Evolutionary conservation across 2,329 filamentous ascomycete genomes (phyloP).

Genomic region (Penicillium corylophilum): DNA sequence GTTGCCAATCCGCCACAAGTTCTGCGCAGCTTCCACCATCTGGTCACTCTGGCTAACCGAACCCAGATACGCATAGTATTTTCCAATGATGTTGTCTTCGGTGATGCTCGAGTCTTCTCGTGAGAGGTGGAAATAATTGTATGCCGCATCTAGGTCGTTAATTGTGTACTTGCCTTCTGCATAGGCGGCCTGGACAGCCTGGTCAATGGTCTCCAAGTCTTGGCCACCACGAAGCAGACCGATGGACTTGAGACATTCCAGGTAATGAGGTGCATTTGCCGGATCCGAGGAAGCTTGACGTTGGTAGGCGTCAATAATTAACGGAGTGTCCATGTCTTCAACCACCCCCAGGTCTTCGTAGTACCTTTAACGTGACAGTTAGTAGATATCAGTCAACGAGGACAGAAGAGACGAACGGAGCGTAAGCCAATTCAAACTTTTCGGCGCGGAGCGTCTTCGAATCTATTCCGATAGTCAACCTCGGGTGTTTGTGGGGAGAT

Average conservation of each 20-base stretch:
- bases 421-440: slow-evolving; percentile 32
- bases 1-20: slow-evolving; percentile 60
- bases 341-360: slow-evolving; percentile 64
- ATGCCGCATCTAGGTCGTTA: slow-evolving; percentile 58
- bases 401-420: slow-evolving; percentile 30
- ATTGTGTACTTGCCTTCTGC: slow-evolving; percentile 59
- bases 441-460: slow-evolving; percentile 26
- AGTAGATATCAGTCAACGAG: background rate
- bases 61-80: slow-evolving; percentile 59
- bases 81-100: slow-evolving; percentile 62
- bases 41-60: slow-evolving; percentile 53
- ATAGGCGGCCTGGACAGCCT: slow-evolving; percentile 57
- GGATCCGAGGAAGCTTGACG: slow-evolving; percentile 59
- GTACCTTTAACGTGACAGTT: slow-evolving; percentile 35
- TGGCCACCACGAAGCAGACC: slow-evolving; percentile 49
- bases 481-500: background rate
- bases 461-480: slow-evolving; percentile 27
- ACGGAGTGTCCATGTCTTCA: slow-evolving; percentile 60
- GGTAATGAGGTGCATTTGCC: slow-evolving; percentile 57
- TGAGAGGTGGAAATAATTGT: slow-evolving; percentile 58
- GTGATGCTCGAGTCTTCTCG: slow-evolving; percentile 45
- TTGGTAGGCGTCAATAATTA: slow-evolving; percentile 63
- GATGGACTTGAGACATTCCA: slow-evolving; percentile 64
- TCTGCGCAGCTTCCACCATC: slow-evolving; percentile 52
- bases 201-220: slow-evolving; percentile 57